Evolutionary conservation across 805 yeast species (phyloP).

Genomic region (Monosporozyma servazzii): DNA sequence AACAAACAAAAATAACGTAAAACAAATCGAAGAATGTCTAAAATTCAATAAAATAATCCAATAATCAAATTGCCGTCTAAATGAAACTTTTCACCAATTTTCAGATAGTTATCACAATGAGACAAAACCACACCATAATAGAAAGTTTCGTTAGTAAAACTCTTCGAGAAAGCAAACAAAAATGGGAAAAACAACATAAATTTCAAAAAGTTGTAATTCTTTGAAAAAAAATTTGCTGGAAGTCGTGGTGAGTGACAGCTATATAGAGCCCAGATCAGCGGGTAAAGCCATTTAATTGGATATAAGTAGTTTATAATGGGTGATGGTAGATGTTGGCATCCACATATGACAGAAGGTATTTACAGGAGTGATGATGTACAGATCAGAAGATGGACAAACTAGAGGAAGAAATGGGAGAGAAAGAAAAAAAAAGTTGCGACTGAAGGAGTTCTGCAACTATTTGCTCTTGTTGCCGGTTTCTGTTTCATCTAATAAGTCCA

Average conservation of each 20-base stretch:
- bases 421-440: neutral
- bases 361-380: neutral
- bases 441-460: neutral
- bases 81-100: neutral
- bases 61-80: neutral
- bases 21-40: neutral
- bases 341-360: neutral
- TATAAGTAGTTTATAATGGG: neutral
- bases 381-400: neutral
- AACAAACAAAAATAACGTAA: neutral
- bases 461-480: conserved; percentile 23
- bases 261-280: neutral
- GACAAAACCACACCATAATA: neutral
- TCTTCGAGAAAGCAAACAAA: neutral
- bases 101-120: neutral
- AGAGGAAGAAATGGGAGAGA: neutral
- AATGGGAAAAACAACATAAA: neutral
- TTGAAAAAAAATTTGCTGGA: neutral
- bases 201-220: neutral
- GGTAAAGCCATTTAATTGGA: neutral
- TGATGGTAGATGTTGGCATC: neutral
- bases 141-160: neutral
- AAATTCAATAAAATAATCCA: neutral
- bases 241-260: neutral
- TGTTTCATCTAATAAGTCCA: conserved; percentile 23